phyloP scores from a whole-genome alignment of 2,329 filamentous ascomycete species.

The Xylariaceae sp. region DNA sequence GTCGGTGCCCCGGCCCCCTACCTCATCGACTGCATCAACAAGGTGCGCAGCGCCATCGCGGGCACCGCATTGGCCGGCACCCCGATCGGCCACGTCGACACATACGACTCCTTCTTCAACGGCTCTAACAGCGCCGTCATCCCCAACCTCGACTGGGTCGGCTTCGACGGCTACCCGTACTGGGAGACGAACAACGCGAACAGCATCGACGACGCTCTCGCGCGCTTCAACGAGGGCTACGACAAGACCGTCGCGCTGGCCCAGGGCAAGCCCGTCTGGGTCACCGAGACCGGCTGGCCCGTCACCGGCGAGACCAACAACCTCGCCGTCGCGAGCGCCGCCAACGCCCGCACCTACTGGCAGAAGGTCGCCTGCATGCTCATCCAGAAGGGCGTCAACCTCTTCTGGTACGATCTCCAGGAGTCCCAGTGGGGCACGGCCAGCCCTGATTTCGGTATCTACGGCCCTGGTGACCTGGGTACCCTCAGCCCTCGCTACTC shows the following conservation, averaged over 20 bases:
- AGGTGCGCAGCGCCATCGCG: slow-evolving; percentile 47
- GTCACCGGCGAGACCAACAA: slow-evolving; percentile 41
- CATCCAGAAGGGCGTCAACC: slow-evolving; percentile 28
- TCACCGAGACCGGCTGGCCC: slow-evolving; percentile 55
- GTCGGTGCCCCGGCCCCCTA: slow-evolving; percentile 37
- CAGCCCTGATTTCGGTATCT: slow-evolving; percentile 35
- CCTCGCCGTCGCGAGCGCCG: slow-evolving; percentile 41
- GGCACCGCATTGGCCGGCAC: slow-evolving; percentile 32
- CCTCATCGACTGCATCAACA: slow-evolving; percentile 52
- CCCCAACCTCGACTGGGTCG: slow-evolving; percentile 47
- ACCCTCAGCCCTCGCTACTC: slow-evolving; percentile 27
- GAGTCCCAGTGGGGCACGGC: slow-evolving; percentile 34
- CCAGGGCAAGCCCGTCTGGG: slow-evolving; percentile 55
- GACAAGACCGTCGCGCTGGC: slow-evolving; percentile 46
- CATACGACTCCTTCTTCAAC: slow-evolving; percentile 49
- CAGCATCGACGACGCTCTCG: slow-evolving; percentile 40
- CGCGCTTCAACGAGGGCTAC: slow-evolving; percentile 38
- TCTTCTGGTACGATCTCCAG: slow-evolving; percentile 36
- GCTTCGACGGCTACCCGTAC: slow-evolving; percentile 51
- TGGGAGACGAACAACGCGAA: slow-evolving; percentile 41
- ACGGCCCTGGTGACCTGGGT: slow-evolving; percentile 32
- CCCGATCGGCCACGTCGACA: slow-evolving; percentile 52
- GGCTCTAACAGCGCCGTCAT: slow-evolving; percentile 45
- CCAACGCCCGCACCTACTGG: slow-evolving; percentile 41
- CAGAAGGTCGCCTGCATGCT: slow-evolving; percentile 31